A percentile compares a stretch with the other conserved stretches of the same genome.
Conservation (phyloP, 2,329 filamentous ascomycete genomes). For the Hypoxylon rubiginosum region DNA sequence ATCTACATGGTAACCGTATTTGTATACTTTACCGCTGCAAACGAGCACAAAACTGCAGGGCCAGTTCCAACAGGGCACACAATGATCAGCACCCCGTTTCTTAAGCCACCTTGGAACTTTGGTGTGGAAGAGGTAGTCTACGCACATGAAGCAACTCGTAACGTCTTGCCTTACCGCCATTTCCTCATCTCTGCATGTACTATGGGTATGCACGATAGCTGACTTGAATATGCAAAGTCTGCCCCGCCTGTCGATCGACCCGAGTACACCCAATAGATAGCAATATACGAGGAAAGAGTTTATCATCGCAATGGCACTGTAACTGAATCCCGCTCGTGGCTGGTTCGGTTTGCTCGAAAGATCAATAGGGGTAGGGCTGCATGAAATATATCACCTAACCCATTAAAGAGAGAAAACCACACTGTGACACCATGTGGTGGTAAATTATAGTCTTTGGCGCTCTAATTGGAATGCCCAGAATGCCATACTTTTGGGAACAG, state of each 20-base stretch:
- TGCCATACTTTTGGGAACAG: neutral
- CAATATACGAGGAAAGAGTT: conserved; percentile 4
- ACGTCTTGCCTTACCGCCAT: conserved; percentile 5
- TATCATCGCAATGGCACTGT: conserved; percentile 1
- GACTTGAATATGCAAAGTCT: neutral
- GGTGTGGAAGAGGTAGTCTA: neutral
- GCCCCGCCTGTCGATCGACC: conserved; percentile 10
- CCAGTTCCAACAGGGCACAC: neutral
- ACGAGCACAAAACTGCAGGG: neutral
- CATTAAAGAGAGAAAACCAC: neutral
- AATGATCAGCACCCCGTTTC: neutral
- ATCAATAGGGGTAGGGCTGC: neutral
- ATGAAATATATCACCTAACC: neutral
- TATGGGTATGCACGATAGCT: conserved; percentile 3
- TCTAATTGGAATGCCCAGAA: neutral
- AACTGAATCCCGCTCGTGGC: conserved; percentile 5
- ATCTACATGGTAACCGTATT: conserved; percentile 25
- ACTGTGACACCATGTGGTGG: neutral
- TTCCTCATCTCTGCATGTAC: neutral
- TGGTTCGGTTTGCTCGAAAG: neutral
- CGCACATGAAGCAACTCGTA: neutral
- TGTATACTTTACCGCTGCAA: neutral
- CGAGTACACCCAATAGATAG: neutral
- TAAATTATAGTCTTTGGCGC: neutral
- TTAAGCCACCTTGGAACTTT: neutral